Evolutionary conservation across 306 rosid genomes (phyloP), one percentile per base, ranked within the genome.

Genomic region (Cyclanthera cordifolia): DNA sequence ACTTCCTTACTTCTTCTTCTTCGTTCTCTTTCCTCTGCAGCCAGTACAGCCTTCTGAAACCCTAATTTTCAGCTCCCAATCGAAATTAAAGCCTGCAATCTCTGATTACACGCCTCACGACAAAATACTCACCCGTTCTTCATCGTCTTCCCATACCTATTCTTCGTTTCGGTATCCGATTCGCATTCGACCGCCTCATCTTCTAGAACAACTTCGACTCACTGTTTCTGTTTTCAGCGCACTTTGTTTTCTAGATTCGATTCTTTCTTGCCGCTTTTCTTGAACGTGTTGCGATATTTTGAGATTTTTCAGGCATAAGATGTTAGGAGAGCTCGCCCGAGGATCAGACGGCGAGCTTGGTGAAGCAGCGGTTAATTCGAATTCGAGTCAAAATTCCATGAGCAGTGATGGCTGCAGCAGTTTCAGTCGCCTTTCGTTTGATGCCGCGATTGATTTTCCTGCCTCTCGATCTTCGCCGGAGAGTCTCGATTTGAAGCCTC

Each of bases 371-470:
- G 69, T 76, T 11, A 83, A 81, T 80, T 90, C 96, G 12, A 79
- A 79, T 79, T 90, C 96, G 12, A 79, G 95, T 23, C 78, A 82
- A 13, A 83, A 81, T 69, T 87, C 96, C 0, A 87, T 93, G 89
- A 89, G 98, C 75, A 84, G 95, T 30, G 98, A 89, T 5, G 87
- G 91, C 69, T 89, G 96, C 53, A 89, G 96, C 77, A 89, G 95
- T n/a, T 86, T 84, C 83, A 87, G 95, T 78, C 93, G 96, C 12
- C 90, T 89, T 50, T 93, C 98, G 3, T 93, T 93, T 59, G 94
- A 93, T 39, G 81, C 74, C 10, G 4, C 95, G n/a, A 56, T 77
- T 1, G 72, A 69, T 13, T 74, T 37, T 1, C 49, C 80, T 48
- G 63, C 73, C 4, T 51, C 75, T 5, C 77, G 74, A 0, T 58